These are phyloP conservation scores for Vitis hybrid DNA, from an alignment of 177 flowering plant genomes.

Conservation along the genomic window DNA sequence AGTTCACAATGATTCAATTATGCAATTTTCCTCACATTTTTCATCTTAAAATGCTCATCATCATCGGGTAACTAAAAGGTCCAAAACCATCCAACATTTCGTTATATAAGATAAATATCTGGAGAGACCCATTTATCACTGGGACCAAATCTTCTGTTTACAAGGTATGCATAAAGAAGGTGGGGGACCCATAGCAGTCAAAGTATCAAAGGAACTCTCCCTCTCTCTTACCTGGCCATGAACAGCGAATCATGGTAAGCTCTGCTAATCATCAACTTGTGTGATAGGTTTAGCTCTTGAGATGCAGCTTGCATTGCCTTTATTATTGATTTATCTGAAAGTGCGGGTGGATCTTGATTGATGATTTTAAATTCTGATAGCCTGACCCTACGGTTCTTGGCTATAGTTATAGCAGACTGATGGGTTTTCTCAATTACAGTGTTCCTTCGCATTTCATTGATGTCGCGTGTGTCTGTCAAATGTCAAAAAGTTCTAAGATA, in stretches of 20 bases:
- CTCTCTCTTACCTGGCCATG: slow-evolving; percentile 81
- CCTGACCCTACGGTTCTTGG: slow-evolving; percentile 61
- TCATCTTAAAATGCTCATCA: no score
- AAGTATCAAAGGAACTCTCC: neutral
- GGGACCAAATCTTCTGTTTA: no score
- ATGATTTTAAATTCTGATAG: slow-evolving; percentile 75
- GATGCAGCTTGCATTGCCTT: slow-evolving; percentile 75
- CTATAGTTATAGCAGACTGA: slow-evolving; percentile 69
- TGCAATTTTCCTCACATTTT: no score
- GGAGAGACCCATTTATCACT: no score
- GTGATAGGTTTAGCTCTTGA: slow-evolving; percentile 61
- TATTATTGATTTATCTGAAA: slow-evolving; percentile 57
- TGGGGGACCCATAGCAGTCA: no score
- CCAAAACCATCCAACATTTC: no score
- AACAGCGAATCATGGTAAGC: slow-evolving; percentile 98
- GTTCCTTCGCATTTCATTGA: slow-evolving; percentile 87
- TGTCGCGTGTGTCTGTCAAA: slow-evolving; percentile 85
- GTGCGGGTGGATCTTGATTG: slow-evolving; percentile 97
- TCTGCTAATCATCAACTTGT: slow-evolving; percentile 92
- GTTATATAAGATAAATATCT: no score
- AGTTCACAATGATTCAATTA: no score
- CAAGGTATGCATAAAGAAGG: no score
- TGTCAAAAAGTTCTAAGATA: neutral
- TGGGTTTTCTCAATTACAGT: slow-evolving; percentile 74
- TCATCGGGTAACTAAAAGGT: no score